phyloP scores from a whole-genome alignment of 2,329 filamentous ascomycete genomes.

The Paraconiothyrium brasiliense region DNA sequence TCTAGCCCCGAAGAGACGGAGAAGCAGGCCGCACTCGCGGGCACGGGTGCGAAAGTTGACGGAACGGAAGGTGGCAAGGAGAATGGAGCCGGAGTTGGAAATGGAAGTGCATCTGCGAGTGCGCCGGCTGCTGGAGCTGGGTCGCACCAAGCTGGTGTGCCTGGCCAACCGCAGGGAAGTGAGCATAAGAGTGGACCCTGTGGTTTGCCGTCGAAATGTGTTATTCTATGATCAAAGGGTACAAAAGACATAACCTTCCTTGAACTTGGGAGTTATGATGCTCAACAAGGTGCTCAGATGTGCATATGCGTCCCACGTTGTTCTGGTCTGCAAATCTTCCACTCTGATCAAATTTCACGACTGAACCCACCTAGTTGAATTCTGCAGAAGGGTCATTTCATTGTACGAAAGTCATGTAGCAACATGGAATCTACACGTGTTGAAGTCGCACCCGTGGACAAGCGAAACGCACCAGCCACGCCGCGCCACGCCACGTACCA shows the following conservation, averaged over 20 bases:
- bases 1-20: slow-evolving; percentile 60
- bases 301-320: background rate
- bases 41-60: background rate
- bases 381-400: background rate
- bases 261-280: background rate
- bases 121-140: background rate
- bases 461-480: background rate
- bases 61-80: slow-evolving; percentile 12
- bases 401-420: no score
- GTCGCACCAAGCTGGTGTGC: slow-evolving; percentile 23
- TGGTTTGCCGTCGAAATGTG: slow-evolving; percentile 79
- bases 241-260: background rate
- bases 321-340: background rate
- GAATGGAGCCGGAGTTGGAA: slow-evolving; percentile 19
- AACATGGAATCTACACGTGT: background rate
- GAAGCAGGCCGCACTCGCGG: slow-evolving; percentile 10
- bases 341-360: no score
- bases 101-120: background rate
- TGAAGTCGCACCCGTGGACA: background rate
- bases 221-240: slow-evolving; percentile 54
- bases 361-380: background rate
- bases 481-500: background rate
- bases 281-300: background rate
- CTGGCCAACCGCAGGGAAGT: slow-evolving; percentile 39
- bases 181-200: slow-evolving; percentile 72